Percentiles rank a stretch among this genome's conserved stretches.
phyloP scores from a whole-genome alignment of 345 rosid species.

The Syzygium aromaticum region DNA sequence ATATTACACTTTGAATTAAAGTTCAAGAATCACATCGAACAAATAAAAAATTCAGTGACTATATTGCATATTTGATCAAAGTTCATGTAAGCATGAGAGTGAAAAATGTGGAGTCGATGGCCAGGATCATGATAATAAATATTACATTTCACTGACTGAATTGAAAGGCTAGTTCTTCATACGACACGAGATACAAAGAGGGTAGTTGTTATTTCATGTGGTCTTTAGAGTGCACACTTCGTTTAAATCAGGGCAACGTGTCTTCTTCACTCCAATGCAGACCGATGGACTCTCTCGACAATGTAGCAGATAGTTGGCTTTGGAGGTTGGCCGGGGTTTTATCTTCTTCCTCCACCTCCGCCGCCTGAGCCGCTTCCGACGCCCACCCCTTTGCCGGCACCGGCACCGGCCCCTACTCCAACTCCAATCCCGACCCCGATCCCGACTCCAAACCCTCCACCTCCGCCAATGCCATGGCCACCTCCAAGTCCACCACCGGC shows the following conservation, averaged over 20 bases:
- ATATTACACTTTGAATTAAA: too few species aligned
- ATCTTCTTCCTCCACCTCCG: slow-evolving; percentile 5
- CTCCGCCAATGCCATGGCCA: slow-evolving; percentile 5
- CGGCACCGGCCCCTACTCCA: slow-evolving; percentile 10
- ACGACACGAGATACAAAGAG: neutral
- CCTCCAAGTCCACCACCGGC: slow-evolving; percentile 22
- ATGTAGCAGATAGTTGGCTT: neutral
- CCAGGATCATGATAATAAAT: too few species aligned
- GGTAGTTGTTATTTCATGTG: neutral
- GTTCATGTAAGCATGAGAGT: neutral
- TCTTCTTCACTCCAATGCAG: neutral
- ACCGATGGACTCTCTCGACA: neutral
- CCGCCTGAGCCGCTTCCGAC: slow-evolving; percentile 11
- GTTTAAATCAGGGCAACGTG: neutral
- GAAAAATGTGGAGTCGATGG: neutral
- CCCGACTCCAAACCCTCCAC: slow-evolving; percentile 19
- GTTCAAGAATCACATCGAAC: too few species aligned
- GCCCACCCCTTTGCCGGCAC: slow-evolving; percentile 8
- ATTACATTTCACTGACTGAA: neutral
- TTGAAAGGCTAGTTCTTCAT: neutral
- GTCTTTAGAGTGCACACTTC: neutral
- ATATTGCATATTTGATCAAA: too few species aligned
- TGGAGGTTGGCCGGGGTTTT: neutral
- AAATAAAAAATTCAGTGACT: too few species aligned
- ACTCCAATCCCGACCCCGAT: slow-evolving; percentile 20